Evolutionary conservation across 176 grass and related monocot genomes (phyloP).

Genomic region (Triticum monococcum): DNA sequence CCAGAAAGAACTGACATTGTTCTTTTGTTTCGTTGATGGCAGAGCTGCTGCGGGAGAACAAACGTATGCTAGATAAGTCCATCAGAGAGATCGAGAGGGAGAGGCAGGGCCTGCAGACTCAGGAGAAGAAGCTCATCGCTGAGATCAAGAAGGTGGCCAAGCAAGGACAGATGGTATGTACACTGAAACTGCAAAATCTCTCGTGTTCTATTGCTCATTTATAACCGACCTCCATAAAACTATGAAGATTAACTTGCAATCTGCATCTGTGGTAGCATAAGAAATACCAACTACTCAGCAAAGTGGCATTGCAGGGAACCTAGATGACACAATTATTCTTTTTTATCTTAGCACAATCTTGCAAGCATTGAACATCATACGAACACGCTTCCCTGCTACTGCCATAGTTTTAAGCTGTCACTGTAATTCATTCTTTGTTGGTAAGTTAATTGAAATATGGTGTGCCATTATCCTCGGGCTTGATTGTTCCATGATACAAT

Average conservation of each 20-base stretch:
- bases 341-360: not conserved
- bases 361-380: not conserved
- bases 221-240: not conserved
- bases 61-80: conserved; percentile 68
- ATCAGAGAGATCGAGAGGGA: conserved; percentile 84
- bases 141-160: conserved; percentile 83
- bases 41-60: conserved; percentile 92
- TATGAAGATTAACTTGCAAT: not conserved
- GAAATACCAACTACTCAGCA: not conserved
- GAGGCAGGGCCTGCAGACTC: conserved; percentile 63
- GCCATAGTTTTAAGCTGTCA: not conserved
- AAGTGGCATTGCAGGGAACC: not conserved
- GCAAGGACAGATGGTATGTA: conserved; percentile 79
- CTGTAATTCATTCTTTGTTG: not conserved
- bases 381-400: not conserved
- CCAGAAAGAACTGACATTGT: not conserved
- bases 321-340: not conserved
- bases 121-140: conserved; percentile 74
- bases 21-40: conserved; percentile 4
- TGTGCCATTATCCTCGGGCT: not conserved
- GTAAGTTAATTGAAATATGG: not conserved
- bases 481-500: not conserved
- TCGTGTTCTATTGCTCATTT: not conserved
- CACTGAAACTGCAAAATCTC: not conserved
- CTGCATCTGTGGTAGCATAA: not conserved